Conservation (phyloP, 2,329 filamentous ascomycete species). For the Aspergillus neotritici region DNA sequence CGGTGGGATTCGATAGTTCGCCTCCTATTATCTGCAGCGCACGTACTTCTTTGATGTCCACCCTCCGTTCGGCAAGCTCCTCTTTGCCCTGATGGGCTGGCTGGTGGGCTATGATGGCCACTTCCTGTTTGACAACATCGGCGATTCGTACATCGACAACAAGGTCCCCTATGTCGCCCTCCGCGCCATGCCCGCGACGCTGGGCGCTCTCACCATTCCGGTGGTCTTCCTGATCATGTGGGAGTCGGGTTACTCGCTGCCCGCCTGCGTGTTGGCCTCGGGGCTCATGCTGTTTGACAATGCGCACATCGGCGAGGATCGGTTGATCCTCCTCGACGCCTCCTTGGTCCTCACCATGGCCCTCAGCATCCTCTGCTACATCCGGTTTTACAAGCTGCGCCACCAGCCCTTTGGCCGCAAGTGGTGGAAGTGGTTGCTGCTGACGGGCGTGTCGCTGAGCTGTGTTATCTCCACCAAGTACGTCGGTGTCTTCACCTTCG, state of each 20-base stretch:
- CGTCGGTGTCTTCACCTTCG: constrained; percentile 91
- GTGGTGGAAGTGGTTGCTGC: constrained; percentile 99
- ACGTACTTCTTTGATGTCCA: constrained; percentile 99
- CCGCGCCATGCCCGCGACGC: constrained; percentile 82
- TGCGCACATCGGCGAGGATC: constrained; percentile 92
- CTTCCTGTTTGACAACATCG: constrained; percentile 98
- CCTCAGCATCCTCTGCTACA: constrained; percentile 85
- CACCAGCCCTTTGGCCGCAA: constrained; percentile 86
- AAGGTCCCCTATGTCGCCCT: constrained; percentile 97
- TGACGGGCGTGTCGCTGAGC: constrained; percentile 90
- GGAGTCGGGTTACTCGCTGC: constrained; percentile 96
- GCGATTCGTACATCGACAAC: constrained; percentile 94
- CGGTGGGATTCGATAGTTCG: constrained; percentile 35
- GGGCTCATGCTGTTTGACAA: constrained; percentile 91
- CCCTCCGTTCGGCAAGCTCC: constrained; percentile 93
- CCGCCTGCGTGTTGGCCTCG: constrained; percentile 81
- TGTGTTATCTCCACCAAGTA: constrained; percentile 99
- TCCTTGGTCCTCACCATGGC: constrained; percentile 95
- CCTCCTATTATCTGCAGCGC: constrained; percentile 78
- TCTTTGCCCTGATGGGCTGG: constrained; percentile 97
- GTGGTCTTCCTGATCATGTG: constrained; percentile 97
- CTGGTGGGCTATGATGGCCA: constrained; percentile 93
- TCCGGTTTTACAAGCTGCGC: constrained; percentile 95
- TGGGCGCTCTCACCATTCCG: constrained; percentile 90
- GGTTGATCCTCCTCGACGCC: constrained; percentile 89